Base-by-base conservation (phyloP, 177 flowering plant species). In the Vitis hybrid region DNA sequence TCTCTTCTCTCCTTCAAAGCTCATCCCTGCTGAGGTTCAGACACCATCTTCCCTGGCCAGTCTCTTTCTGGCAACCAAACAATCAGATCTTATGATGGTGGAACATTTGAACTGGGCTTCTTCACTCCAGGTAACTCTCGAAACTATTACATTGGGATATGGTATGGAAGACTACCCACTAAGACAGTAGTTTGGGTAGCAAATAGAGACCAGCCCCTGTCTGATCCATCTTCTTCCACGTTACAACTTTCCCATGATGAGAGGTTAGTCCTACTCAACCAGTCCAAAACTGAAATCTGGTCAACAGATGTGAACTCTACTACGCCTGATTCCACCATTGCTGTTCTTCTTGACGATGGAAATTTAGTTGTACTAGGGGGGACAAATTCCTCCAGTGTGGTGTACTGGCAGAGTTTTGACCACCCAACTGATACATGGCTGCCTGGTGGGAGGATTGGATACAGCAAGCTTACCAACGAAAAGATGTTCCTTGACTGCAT, bases 331-430 rank as follows among this genome's bases (percentile, higher is more conserved):
- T 71, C 68, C 15, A 19, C 54, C 1, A 57, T 15, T 12, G 68
- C 51, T 12, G 23, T 64, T 55, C 74, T 71, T 64, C 74, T 71
- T 57, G 74, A 71, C 34, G n/a, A 13, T 30, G 68, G 56, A 13
- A 64, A 71, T 66, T 49, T 71, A 64, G 68, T 71, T 7, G 1
- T 71, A 49, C 62, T 54, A 62, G 59, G 62, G 39, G 60, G 10
- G 5, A 15, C 18, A 13, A 51, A 70, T 17, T 52, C 60, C 14
- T 57, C 74, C 9, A 56, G 4, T 12, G 63, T 64, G 49, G n/a
- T 71, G 3, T 83, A 6, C 7, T 64, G 68, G 74, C 69, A 69
- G 60, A 69, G 72, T 1, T 69, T 69, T 52, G 72, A 69, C 18
- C 59, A 60, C 23, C 71, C 64, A 56, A 70, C 73, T 1, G 67